A percentile compares a stretch with the other conserved stretches of the same genome.
These are phyloP conservation scores for Dothistroma septosporum DNA, from an alignment of 2,329 filamentous ascomycete species.

Conservation along the genomic window DNA sequence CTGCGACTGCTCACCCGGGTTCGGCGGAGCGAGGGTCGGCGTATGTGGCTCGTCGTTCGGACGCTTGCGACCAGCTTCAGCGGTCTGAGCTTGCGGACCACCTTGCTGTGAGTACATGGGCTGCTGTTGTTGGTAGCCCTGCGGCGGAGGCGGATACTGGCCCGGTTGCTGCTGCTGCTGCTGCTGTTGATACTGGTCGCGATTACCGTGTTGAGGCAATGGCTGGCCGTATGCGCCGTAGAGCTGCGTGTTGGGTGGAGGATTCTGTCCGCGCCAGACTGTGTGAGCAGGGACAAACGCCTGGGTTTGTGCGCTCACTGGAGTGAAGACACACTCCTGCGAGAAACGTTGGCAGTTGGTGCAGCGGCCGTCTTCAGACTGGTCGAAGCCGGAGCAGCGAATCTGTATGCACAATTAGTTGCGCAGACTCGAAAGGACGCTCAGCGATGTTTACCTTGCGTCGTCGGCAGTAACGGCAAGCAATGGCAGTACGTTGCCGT, in stretches of 20 bases:
- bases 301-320: slow-evolving; percentile 68
- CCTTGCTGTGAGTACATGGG: slow-evolving; percentile 37
- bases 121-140: slow-evolving; percentile 40
- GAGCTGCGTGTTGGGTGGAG: slow-evolving; percentile 43
- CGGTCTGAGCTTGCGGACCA: slow-evolving; percentile 12
- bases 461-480: slow-evolving; percentile 57
- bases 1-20: slow-evolving; percentile 43
- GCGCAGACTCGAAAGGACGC: background rate
- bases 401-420: slow-evolving; percentile 49
- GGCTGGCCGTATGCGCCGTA: slow-evolving; percentile 51
- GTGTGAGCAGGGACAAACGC: slow-evolving; percentile 71
- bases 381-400: slow-evolving; percentile 71
- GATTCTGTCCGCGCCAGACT: slow-evolving; percentile 50
- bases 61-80: slow-evolving; percentile 43
- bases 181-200: slow-evolving; percentile 31
- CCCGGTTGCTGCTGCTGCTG: slow-evolving; percentile 30
- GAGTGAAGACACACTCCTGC: slow-evolving; percentile 73
- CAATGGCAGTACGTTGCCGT: slow-evolving; percentile 57
- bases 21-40: slow-evolving; percentile 48
- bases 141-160: slow-evolving; percentile 39
- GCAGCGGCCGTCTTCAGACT: slow-evolving; percentile 67
- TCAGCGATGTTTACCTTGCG: slow-evolving; percentile 48
- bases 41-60: slow-evolving; percentile 48
- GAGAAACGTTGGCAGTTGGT: slow-evolving; percentile 70
- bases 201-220: slow-evolving; percentile 37